A percentile compares a stretch with the other conserved stretches of the same genome.
Evolutionary conservation across 352 stramenopile species (phyloP).

Genomic region (Pseudoperonospora humuli): DNA sequence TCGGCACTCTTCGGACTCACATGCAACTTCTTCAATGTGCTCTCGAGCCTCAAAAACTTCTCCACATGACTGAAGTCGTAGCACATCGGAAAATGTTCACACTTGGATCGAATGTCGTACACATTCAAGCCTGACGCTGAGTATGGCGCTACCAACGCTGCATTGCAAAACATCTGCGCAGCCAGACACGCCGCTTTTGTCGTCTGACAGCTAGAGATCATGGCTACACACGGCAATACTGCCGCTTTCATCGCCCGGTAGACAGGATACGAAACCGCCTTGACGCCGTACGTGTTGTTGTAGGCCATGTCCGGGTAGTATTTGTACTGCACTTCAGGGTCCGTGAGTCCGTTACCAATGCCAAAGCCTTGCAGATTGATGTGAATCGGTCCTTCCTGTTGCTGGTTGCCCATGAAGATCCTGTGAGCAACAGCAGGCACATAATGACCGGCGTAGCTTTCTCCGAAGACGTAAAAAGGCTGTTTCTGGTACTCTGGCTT

Average conservation of each 20-base stretch:
- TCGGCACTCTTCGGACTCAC: conserved; percentile 69
- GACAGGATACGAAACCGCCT: conserved; percentile 48
- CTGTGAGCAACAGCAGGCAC: conserved; percentile 75
- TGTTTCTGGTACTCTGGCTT: conserved; percentile 87
- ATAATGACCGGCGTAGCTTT: conserved; percentile 93
- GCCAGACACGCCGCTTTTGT: conserved; percentile 65
- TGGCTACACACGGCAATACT: conserved; percentile 44
- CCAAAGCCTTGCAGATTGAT: conserved; percentile 91
- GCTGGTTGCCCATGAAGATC: conserved; percentile 71
- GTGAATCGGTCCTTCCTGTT: conserved; percentile 34
- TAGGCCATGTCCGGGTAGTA: conserved; percentile 86
- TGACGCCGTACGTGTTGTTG: conserved; percentile 84
- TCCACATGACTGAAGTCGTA: conserved; percentile 93
- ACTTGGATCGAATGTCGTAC: conserved; percentile 91
- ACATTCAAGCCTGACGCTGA: conserved; percentile 49
- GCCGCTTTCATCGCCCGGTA: conserved; percentile 67
- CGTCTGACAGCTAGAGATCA: conserved; percentile 86
- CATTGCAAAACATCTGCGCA: conserved; percentile 88
- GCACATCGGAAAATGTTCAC: conserved; percentile 86
- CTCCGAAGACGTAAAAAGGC: conserved; percentile 91
- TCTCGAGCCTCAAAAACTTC: conserved; percentile 79
- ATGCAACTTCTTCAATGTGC: conserved; percentile 82
- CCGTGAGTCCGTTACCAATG: conserved; percentile 95
- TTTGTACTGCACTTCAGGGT: conserved; percentile 87
- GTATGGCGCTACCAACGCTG: conserved; percentile 59